phyloP scores from a whole-genome alignment of 495 filamentous ascomycete species.

The Talaromyces adpressus region DNA sequence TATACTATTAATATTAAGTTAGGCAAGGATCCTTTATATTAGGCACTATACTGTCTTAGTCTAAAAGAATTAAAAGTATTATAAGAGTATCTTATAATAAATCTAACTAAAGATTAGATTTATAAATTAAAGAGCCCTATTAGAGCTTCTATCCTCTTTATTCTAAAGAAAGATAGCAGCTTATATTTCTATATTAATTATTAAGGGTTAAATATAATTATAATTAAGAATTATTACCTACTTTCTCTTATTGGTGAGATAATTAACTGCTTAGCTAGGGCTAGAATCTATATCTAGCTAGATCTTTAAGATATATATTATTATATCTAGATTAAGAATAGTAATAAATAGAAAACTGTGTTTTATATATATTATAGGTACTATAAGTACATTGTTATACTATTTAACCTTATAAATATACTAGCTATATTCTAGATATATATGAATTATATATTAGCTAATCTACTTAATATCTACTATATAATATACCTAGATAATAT shows the following conservation, averaged over 20 bases:
- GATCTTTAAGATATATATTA: too few relatives aligned
- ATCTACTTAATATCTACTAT: too few relatives aligned
- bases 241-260: too few relatives aligned
- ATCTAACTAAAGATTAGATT: conserved; percentile 7
- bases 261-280: too few relatives aligned
- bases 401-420: neutral
- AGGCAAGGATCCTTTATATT: conserved; percentile 5
- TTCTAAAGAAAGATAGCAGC: conserved; percentile 15
- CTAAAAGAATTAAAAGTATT: too few relatives aligned
- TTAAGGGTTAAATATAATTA: neutral
- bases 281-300: too few relatives aligned
- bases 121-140: conserved; percentile 9
- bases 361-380: conserved; percentile 21
- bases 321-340: too few relatives aligned
- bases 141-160: conserved; percentile 14
- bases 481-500: too few relatives aligned
- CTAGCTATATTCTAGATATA: neutral
- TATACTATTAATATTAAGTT: conserved; percentile 9
- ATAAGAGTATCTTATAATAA: too few relatives aligned
- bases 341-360: conserved; percentile 22
- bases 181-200: conserved; percentile 14
- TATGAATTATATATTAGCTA: too few relatives aligned
- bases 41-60: conserved; percentile 8
- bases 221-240: too few relatives aligned
- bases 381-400: conserved; percentile 13